Conservation (phyloP, 2,329 filamentous ascomycete genomes). For the Apiospora sp. region DNA sequence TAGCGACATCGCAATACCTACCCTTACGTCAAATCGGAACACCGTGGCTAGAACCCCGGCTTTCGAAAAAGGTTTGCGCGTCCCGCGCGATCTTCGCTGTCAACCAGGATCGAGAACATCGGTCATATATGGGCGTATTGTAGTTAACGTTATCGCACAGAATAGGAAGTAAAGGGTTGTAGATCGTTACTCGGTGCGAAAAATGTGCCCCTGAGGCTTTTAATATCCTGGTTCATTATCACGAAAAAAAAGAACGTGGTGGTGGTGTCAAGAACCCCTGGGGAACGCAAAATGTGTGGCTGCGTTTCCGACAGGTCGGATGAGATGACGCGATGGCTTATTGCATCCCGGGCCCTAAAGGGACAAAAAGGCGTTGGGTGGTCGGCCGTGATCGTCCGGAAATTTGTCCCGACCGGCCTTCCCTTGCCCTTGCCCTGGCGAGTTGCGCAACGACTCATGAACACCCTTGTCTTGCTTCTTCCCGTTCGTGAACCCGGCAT, state of each 20-base stretch:
- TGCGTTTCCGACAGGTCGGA: slow-evolving; percentile 23
- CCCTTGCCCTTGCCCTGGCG: neutral
- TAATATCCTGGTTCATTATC: neutral
- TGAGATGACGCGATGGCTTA: slow-evolving; percentile 24
- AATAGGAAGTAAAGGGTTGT: neutral
- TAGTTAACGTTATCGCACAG: neutral
- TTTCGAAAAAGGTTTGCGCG: neutral
- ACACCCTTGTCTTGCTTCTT: slow-evolving; percentile 10
- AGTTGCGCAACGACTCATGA: neutral
- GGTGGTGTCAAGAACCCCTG: slow-evolving; percentile 12
- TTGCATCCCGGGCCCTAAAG: neutral
- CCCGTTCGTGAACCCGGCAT: slow-evolving; percentile 11
- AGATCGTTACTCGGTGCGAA: neutral
- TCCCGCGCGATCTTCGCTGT: neutral
- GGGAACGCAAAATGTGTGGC: neutral
- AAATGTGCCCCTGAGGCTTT: neutral
- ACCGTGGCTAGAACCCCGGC: slow-evolving; percentile 2
- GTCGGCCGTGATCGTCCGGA: slow-evolving; percentile 20
- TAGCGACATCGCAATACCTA: neutral
- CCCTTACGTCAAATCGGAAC: slow-evolving; percentile 4
- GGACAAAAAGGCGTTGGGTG: neutral
- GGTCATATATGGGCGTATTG: neutral
- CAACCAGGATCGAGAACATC: neutral
- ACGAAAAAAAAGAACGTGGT: neutral
- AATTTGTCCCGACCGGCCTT: slow-evolving; percentile 1